phyloP scores from a whole-genome alignment of 306 rosid species.

The Pyrus bretschneideri region DNA sequence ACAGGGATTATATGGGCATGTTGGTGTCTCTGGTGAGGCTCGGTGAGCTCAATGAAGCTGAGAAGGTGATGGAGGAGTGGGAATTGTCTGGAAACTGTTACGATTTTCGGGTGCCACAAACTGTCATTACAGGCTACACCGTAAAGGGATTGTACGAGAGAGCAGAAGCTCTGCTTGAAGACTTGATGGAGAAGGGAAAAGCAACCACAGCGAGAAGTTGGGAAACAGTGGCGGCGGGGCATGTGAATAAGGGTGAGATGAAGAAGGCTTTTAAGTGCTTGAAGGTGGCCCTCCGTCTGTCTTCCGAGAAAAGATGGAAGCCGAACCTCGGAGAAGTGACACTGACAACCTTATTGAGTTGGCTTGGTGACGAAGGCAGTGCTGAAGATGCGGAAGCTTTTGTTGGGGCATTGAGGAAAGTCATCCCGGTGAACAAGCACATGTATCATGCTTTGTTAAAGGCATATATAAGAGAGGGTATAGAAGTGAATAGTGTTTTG shows the following conservation, averaged over 20 bases:
- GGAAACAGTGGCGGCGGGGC: conserved; percentile 51
- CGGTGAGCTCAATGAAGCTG: conserved; percentile 65
- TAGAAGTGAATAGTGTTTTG: conserved; percentile 38
- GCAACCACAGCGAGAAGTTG: conserved; percentile 50
- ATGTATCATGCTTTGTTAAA: conserved; percentile 55
- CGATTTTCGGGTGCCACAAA: conserved; percentile 56
- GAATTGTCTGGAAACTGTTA: conserved; percentile 65
- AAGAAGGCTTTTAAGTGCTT: conserved; percentile 53
- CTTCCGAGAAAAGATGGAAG: conserved; percentile 43
- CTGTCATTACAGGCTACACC: conserved; percentile 43
- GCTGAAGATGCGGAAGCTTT: conserved; percentile 53
- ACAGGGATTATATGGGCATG: conserved; percentile 58
- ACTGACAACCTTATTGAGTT: conserved; percentile 26
- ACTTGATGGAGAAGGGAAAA: conserved; percentile 48
- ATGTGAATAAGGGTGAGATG: conserved; percentile 40
- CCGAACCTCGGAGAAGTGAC: conserved; percentile 36
- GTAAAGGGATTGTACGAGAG: conserved; percentile 43
- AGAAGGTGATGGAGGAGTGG: conserved; percentile 63
- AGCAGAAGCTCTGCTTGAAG: conserved; percentile 61
- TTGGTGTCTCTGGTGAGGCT: conserved; percentile 60
- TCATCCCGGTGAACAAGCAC: conserved; percentile 29
- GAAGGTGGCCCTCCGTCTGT: conserved; percentile 38
- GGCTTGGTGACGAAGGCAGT: conserved; percentile 60
- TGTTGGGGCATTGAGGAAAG: conserved; percentile 34
- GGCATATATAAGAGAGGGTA: conserved; percentile 43